These are phyloP conservation scores for Deuterostichococcus epilithicus DNA, from an alignment of 139 green algal genomes.

Conservation along the genomic window DNA sequence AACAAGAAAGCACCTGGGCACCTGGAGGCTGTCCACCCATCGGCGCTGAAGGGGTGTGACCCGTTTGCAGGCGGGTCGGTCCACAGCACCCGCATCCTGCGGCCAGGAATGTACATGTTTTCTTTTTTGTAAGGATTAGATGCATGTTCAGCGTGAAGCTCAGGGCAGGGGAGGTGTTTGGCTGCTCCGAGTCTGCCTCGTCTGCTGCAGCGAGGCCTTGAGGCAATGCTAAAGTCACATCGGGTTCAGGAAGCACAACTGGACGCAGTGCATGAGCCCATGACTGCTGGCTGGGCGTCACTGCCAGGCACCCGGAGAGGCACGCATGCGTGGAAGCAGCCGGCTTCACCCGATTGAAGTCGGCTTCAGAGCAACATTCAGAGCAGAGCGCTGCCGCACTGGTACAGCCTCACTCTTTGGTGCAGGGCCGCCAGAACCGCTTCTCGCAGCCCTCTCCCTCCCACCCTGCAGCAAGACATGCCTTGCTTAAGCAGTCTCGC, in stretches of 20 bases:
- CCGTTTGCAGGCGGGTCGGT: neutral
- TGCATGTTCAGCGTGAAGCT: too few species aligned
- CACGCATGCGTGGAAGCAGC: neutral
- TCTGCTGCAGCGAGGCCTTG: too few species aligned
- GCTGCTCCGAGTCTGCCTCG: too few species aligned
- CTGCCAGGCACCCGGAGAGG: slow-evolving; percentile 18
- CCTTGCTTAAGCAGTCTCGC: too few species aligned
- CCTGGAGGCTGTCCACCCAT: slow-evolving; percentile 29
- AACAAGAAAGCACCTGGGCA: slow-evolving; percentile 20
- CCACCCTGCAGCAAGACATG: slow-evolving; percentile 40
- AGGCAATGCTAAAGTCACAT: too few species aligned
- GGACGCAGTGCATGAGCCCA: slow-evolving; percentile 5
- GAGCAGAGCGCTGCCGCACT: too few species aligned
- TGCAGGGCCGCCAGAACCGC: slow-evolving; percentile 48
- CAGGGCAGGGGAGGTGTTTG: too few species aligned
- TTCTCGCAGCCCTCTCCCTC: slow-evolving; percentile 35
- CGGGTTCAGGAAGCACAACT: too few species aligned
- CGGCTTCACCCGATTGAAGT: too few species aligned
- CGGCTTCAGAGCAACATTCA: too few species aligned
- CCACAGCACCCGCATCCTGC: too few species aligned
- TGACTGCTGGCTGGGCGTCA: neutral
- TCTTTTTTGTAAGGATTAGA: too few species aligned
- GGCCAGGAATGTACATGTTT: neutral
- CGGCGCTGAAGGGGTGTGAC: neutral
- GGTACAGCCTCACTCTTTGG: slow-evolving; percentile 27